Percentiles rank a stretch among this genome's conserved stretches.
These are phyloP conservation scores for Striga asiatica DNA, from an alignment of 257 asterid genomes.

Conservation along the genomic window DNA sequence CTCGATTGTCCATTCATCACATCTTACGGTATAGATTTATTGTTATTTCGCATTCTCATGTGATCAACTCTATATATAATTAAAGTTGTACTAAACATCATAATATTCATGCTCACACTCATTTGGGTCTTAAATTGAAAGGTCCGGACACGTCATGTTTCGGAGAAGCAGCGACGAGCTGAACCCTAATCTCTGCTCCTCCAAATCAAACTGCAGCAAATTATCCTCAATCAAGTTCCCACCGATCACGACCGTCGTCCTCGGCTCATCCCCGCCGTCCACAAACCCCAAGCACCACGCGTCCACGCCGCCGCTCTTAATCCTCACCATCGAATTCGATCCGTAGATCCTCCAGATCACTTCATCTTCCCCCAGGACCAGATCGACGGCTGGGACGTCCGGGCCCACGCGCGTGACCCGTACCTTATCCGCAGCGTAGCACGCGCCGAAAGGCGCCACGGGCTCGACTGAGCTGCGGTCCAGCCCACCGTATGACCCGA, in stretches of 20 bases:
- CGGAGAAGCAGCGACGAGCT: slow-evolving; percentile 12
- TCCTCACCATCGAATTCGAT: slow-evolving; percentile 28
- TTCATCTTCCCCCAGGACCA: slow-evolving; percentile 6
- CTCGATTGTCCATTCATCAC: too few species aligned
- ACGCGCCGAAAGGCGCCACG: slow-evolving; percentile 25
- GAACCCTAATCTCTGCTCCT: slow-evolving; percentile 18
- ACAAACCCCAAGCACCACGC: slow-evolving; percentile 21
- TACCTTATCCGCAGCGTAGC: too few species aligned
- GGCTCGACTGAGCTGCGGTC: slow-evolving; percentile 8
- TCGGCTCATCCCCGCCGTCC: slow-evolving; percentile 19
- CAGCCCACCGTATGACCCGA: slow-evolving; percentile 4
- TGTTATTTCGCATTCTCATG: too few species aligned
- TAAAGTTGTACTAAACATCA: too few species aligned
- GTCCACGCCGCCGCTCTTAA: neutral
- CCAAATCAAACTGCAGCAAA: slow-evolving; percentile 27
- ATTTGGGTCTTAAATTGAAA: too few species aligned
- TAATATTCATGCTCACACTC: too few species aligned
- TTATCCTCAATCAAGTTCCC: slow-evolving; percentile 23
- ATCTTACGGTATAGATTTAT: too few species aligned
- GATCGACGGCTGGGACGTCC: slow-evolving; percentile 21
- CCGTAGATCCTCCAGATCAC: slow-evolving; percentile 27
- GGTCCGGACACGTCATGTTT: neutral
- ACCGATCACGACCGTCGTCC: slow-evolving; percentile 23
- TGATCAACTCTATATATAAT: too few species aligned
- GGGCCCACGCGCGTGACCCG: too few species aligned